Evolutionary conservation across 441 rosid genomes (phyloP), one percentile per base, ranked within the genome.

Genomic region (Pelargonium cotyledonis): DNA sequence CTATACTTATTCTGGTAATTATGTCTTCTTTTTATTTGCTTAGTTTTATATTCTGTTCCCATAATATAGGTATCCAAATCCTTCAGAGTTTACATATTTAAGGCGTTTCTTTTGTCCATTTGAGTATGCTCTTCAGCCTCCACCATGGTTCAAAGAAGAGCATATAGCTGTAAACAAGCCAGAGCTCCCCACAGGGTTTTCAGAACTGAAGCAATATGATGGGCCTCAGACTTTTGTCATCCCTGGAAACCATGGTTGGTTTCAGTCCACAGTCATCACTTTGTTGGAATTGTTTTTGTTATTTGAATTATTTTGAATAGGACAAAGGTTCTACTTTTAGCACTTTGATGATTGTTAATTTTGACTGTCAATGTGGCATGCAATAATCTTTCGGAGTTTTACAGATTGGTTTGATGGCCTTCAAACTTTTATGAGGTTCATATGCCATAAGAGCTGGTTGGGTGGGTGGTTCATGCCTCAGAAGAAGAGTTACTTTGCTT

Each of bases 391-490:
- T 68, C 68, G 68, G 16, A 21, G 62, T 63, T 68, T 74, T 65
- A 67, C 83, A 95, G 99, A 95, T 80, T 95, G 99, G 99, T 92
- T 95, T 49, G 99, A 95, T 77, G 99, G 98, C 53, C 95, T 95
- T 75, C 81, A 95, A 76, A 95, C 99, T 73, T 95, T 92, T 78
- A 95, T 95, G 98, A 89, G 99, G 84, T 87, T 86, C 77, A 90
- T 95, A 76, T 95, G 99, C 78, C 98, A 92, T 75, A 92, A 95
- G 81, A 95, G 90, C 82, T 95, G 99, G 97, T 84, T 95, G 81
- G 99, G 99, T 19, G 98, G 99, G 73, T 92, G 99, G 99, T 77
- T 92, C 68, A 95, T 95, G 97, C 99, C 99, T 62, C 99, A 92
- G 80, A 92, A 87, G 85, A 92, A 89, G 85, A 95, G 99, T 82